Base-by-base conservation (phyloP, 2,329 filamentous ascomycete species). In the Venturia pyrina region DNA sequence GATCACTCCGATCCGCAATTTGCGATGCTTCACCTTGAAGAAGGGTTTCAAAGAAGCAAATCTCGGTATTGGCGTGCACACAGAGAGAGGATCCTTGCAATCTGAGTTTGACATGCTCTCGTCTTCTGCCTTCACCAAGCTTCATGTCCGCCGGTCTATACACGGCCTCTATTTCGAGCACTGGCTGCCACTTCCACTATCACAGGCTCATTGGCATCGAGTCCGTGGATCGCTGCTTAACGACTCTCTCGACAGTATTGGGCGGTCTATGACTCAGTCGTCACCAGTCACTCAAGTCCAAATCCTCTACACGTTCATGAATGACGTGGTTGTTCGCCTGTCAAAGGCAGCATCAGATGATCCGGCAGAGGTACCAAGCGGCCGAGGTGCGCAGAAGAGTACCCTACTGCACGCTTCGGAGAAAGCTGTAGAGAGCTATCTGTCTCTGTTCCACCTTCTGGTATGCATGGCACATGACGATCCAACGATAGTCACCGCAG, bases 381-480 rank as follows among this genome's bases (percentile, higher is more conserved):
- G 67, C 15, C 50, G 48, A 34, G 11, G 70, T 3, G 66, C 69
- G 13, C 21, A 65, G 1, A 76, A 73, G 44, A 80, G 78, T 64
- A 79, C 77, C 0, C 73, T 83, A 21, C 75, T 72, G 0, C 78
- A 82, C 60, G 79, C 79, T 0, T 83, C 80, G 0, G 81, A 83
- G 67, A 83, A 83, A 72, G 81, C 81, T 5, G 81, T 83, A 4
- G 78, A 82, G 68, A 79, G 80, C 0, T 83, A 83, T 70, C 83
- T 83, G 67, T 77, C 81, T 64, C 76, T 83, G 19, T 82, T 81
- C 69, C 82, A 83, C 69, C 71, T 84, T 0, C 74, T 83, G 0
- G 72, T 83, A 13, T 83, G 81, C 66, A 70, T 82, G 0, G 79
- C 80, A 0, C 76, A 74, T 1, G 75, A 77, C 21, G 64, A 78